Evolutionary conservation across 2,329 filamentous ascomycete genomes (phyloP), one percentile per base, ranked within the genome.

Genomic region (Colletotrichum godetiae): DNA sequence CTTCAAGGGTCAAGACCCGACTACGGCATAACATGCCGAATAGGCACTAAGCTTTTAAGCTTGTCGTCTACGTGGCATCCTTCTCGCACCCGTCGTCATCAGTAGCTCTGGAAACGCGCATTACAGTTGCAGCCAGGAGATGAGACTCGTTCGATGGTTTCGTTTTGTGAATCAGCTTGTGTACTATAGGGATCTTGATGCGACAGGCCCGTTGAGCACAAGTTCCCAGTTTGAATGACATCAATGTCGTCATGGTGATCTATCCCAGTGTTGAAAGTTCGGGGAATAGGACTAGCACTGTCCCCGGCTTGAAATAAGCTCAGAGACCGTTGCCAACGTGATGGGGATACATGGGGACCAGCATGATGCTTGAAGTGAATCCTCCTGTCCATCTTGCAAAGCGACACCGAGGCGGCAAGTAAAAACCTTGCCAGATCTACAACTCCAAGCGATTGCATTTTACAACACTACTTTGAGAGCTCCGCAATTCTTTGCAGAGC

Each of bases 401-500:
- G 19, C 42, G 42, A 49, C 19, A 22, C 42, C 19, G 8, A 49
- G 42, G 19, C 42, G 7, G 42, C 19, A n/a, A 22, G 19, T 4
- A 49, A 19, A 49, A 49, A 49, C 19, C 19, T 49, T 49, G 42
- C 42, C 15, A 49, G 19, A 31, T 29, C 6, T 22, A 13, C 33
- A 53, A 31, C 33, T 19, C n/a, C 5, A 11, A 58, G 24, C 12
- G 24, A 22, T 3, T 8, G 22, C 12, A 2, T 22, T 37, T 29
- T 15, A 15, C 33, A 12, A 15, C 15, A 8, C 61, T 49, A 59
- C n/a, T 60, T 19, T 22, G 63, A 57, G 53, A 27, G 27, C 11
- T 24, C 29, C 31, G 79, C 24, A 37, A 85, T 84, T 64, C 75
- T 75, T 15, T 81, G 79, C 0, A 91, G 83, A 3, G 91, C 90